A percentile compares a stretch with the other conserved stretches of the same genome.
Evolutionary conservation across 352 stramenopile species (phyloP).

Genomic region (Pythium sukuiense): DNA sequence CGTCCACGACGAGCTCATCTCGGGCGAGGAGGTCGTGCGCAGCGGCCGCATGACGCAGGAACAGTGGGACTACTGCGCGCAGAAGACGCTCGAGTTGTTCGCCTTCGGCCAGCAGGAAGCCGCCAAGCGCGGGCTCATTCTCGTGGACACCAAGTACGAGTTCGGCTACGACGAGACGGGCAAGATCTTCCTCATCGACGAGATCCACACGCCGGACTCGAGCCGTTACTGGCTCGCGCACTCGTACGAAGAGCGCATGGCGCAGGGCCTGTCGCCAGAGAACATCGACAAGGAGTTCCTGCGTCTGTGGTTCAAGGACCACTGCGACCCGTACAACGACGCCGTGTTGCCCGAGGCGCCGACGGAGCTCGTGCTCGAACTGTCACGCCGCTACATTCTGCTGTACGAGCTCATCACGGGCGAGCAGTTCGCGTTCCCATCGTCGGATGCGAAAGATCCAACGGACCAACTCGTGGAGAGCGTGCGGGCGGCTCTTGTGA

Average conservation of each 20-base stretch:
- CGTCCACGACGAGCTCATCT: conserved; percentile 98
- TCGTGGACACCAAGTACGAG: conserved; percentile 99
- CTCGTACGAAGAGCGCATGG: conserved; percentile 91
- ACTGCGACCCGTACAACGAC: conserved; percentile 99
- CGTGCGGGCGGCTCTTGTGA: conserved; percentile 38
- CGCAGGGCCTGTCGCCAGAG: conserved; percentile 90
- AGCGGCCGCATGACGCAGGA: conserved; percentile 95
- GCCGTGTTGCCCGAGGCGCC: conserved; percentile 94
- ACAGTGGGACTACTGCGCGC: conserved; percentile 95
- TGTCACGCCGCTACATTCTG: conserved; percentile 96
- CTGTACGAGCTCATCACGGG: conserved; percentile 99
- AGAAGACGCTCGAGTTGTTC: conserved; percentile 92
- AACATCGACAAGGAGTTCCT: conserved; percentile 99
- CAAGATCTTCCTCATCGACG: conserved; percentile 97
- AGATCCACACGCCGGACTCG: conserved; percentile 99
- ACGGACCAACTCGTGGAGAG: conserved; percentile 53
- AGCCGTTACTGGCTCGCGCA: conserved; percentile 93
- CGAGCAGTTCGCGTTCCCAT: conserved; percentile 90
- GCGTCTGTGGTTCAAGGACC: conserved; percentile 96
- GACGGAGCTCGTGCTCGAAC: conserved; percentile 94
- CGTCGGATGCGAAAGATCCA: conserved; percentile 17
- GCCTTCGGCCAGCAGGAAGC: conserved; percentile 93
- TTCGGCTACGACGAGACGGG: conserved; percentile 81
- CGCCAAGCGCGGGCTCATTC: conserved; percentile 92
- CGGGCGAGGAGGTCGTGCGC: conserved; percentile 89